Conservation (phyloP, 1,139 yeast species). For the Lodderomyces orthopsilosis region DNA sequence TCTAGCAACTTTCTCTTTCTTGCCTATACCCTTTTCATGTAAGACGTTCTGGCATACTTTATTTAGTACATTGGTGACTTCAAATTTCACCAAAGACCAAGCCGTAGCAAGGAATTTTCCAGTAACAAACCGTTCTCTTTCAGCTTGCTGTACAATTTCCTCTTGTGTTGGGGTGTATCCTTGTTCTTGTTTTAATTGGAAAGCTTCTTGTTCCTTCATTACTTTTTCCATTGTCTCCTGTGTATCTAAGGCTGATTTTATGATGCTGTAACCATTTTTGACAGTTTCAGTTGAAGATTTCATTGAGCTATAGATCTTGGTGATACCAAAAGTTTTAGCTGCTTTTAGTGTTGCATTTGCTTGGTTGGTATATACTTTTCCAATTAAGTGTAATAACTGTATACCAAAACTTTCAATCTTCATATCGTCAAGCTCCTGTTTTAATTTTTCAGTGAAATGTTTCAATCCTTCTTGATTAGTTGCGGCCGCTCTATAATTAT, state of each 20-base stretch:
- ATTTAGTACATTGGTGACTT: conserved; percentile 63
- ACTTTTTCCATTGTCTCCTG: conserved; percentile 39
- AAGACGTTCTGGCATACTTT: conserved; percentile 63
- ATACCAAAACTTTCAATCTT: conserved; percentile 49
- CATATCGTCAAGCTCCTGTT: conserved; percentile 59
- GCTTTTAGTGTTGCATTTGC: conserved; percentile 45
- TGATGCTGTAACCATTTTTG: conserved; percentile 38
- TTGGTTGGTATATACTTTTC: conserved; percentile 61
- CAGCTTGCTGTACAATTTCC: conserved; percentile 54
- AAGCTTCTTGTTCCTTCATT: conserved; percentile 50
- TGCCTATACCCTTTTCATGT: conserved; percentile 51
- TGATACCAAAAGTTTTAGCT: conserved; percentile 44
- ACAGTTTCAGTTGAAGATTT: conserved; percentile 39
- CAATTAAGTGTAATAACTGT: conserved; percentile 52
- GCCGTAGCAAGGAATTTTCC: conserved; percentile 76
- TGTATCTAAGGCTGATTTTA: conserved; percentile 44
- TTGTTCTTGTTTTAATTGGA: conserved; percentile 28
- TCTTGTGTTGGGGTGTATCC: conserved; percentile 35
- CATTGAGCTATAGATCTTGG: conserved; percentile 51
- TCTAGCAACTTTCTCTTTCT: conserved; percentile 51
- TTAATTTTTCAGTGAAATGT: conserved; percentile 39
- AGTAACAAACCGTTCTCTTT: conserved; percentile 62
- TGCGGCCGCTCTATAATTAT: conserved; percentile 30
- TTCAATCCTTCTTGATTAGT: conserved; percentile 32
- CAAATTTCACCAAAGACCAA: conserved; percentile 78